phyloP scores from a whole-genome alignment of 2,329 filamentous ascomycete genomes.

The Trichoderma pleuroti region DNA sequence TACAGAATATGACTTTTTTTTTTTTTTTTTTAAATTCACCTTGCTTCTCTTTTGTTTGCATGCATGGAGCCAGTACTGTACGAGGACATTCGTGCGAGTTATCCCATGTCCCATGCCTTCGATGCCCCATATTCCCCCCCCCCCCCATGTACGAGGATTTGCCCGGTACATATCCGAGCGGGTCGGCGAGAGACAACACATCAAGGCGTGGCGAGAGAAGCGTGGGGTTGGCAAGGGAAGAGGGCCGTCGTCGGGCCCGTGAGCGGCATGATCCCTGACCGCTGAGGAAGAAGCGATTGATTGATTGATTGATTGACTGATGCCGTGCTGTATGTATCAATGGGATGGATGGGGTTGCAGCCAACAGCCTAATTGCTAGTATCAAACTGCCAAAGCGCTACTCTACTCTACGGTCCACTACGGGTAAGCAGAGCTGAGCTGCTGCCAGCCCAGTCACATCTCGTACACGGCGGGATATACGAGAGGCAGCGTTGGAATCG shows the following conservation, averaged over 20 bases:
- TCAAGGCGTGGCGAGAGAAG: slow-evolving; percentile 12
- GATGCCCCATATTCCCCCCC: neutral
- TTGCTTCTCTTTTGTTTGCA: neutral
- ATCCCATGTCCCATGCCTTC: neutral
- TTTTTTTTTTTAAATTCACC: neutral
- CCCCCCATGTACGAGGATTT: neutral
- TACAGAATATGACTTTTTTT: neutral
- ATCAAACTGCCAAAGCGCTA: neutral
- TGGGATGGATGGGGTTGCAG: neutral
- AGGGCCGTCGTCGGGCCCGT: neutral
- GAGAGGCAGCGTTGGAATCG: neutral
- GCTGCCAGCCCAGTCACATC: neutral
- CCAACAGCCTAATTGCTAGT: neutral
- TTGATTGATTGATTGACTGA: neutral
- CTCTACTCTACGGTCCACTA: too few species aligned
- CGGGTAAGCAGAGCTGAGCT: neutral
- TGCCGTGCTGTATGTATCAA: neutral
- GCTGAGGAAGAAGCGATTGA: slow-evolving; percentile 11
- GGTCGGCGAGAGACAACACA: slow-evolving; percentile 19
- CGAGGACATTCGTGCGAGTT: neutral
- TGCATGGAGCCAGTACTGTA: neutral
- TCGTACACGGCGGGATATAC: neutral
- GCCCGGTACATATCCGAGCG: slow-evolving; percentile 8
- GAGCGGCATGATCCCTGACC: slow-evolving; percentile 7
- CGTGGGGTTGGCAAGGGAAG: slow-evolving; percentile 15